Conservation (phyloP, 306 rosid genomes). For the Citrullus colocynthis region DNA sequence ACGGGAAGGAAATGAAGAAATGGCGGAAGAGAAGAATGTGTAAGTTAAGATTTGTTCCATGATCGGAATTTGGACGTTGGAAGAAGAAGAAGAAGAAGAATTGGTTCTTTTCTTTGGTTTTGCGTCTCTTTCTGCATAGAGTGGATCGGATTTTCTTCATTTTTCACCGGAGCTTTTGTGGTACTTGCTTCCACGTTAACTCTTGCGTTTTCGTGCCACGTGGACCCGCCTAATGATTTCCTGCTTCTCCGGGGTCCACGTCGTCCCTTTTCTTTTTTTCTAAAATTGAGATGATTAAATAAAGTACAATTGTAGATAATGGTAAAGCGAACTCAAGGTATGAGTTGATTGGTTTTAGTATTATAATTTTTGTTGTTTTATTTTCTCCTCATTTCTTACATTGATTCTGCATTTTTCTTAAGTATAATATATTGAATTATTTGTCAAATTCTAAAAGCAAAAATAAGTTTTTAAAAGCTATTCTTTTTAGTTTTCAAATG, state of each 20-base stretch:
- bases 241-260: not conserved
- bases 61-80: not conserved
- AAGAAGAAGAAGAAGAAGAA: not conserved
- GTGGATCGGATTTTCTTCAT: conserved; percentile 1
- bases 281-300: not conserved
- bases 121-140: not conserved
- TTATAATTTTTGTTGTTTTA: too few species aligned
- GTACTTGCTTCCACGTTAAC: not conserved
- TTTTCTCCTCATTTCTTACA: too few species aligned
- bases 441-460: too few species aligned
- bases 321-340: too few species aligned
- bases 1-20: not conserved
- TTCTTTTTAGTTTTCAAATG: too few species aligned
- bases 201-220: not conserved
- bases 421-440: too few species aligned
- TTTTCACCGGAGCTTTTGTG: not conserved
- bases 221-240: not conserved
- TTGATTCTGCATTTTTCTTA: too few species aligned
- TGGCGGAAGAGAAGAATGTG: not conserved
- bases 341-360: too few species aligned
- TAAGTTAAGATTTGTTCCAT: not conserved
- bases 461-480: too few species aligned
- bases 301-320: too few species aligned
- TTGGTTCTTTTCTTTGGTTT: conserved; percentile 5
- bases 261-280: not conserved